Percentiles rank a stretch among this genome's conserved stretches.
Evolutionary conservation across 257 asterid genomes (phyloP).

Genomic region (Solanum rostratum): DNA sequence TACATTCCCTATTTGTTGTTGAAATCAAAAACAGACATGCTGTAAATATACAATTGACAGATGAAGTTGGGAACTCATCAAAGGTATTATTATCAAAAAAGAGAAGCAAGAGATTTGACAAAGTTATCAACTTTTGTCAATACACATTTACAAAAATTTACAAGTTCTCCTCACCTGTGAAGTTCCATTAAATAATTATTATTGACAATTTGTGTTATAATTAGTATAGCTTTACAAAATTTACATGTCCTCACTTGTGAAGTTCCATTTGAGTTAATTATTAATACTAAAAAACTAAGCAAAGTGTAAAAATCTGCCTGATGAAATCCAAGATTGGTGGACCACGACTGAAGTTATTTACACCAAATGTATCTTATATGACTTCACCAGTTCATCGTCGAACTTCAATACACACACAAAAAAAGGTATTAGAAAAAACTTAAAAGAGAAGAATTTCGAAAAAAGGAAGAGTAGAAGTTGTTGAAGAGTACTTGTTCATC

Average conservation of each 20-base stretch:
- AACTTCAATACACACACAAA: neutral
- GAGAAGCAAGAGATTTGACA: neutral
- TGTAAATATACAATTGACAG: too few species aligned
- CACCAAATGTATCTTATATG: slow-evolving; percentile 40
- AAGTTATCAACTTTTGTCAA: neutral
- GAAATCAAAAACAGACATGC: neutral
- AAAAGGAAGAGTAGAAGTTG: neutral
- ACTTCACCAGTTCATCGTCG: slow-evolving; percentile 30
- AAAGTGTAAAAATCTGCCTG: neutral
- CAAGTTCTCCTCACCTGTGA: neutral
- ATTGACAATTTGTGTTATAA: neutral
- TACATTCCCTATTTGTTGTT: neutral
- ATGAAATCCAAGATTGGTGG: slow-evolving; percentile 26
- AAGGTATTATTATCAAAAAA: neutral
- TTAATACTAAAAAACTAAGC: neutral
- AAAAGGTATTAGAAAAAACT: neutral
- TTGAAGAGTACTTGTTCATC: neutral
- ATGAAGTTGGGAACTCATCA: neutral
- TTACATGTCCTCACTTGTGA: neutral
- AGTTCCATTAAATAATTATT: neutral
- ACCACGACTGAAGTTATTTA: slow-evolving; percentile 47
- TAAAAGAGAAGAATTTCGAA: neutral
- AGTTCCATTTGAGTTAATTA: neutral
- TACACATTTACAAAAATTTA: neutral
- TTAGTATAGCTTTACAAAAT: neutral